phyloP scores from a whole-genome alignment of 495 filamentous ascomycete species.

The Umbilicaria muhlenbergii region DNA sequence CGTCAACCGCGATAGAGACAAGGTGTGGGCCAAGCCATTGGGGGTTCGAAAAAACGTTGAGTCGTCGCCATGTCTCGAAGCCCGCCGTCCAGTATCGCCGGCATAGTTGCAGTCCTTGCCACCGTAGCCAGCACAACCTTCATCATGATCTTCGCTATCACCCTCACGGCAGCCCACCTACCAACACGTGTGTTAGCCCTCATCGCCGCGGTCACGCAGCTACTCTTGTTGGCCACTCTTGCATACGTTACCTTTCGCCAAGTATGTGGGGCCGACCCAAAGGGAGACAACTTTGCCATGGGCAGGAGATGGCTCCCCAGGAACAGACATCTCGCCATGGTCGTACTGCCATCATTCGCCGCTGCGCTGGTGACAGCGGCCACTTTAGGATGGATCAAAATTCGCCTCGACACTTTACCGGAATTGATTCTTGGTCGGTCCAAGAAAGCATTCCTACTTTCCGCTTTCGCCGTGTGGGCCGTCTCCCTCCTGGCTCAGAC shows the following conservation, averaged over 20 bases:
- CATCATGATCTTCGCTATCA: conserved; percentile 17
- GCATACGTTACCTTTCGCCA: conserved; percentile 5
- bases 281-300: too few species aligned
- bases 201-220: conserved; percentile 13
- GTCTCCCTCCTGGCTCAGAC: conserved; percentile 12
- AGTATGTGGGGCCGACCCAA: conserved; percentile 3
- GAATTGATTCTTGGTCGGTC: conserved; percentile 1
- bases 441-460: conserved; percentile 12
- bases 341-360: conserved; percentile 9
- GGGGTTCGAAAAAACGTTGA: neutral
- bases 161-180: conserved; percentile 6
- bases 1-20: too few species aligned
- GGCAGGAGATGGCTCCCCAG: too few species aligned
- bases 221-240: conserved; percentile 4
- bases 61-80: conserved; percentile 6
- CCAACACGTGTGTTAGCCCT: conserved; percentile 10
- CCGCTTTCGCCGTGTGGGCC: conserved; percentile 16
- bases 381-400: conserved; percentile 14
- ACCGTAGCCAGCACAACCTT: conserved; percentile 14
- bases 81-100: conserved; percentile 5
- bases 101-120: conserved; percentile 12
- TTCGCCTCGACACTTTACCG: conserved; percentile 6
- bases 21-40: too few species aligned
- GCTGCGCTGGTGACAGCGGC: conserved; percentile 5
- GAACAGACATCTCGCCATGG: neutral